phyloP scores from a whole-genome alignment of 176 grass and related monocot species.

The Pontederia crassipes region DNA sequence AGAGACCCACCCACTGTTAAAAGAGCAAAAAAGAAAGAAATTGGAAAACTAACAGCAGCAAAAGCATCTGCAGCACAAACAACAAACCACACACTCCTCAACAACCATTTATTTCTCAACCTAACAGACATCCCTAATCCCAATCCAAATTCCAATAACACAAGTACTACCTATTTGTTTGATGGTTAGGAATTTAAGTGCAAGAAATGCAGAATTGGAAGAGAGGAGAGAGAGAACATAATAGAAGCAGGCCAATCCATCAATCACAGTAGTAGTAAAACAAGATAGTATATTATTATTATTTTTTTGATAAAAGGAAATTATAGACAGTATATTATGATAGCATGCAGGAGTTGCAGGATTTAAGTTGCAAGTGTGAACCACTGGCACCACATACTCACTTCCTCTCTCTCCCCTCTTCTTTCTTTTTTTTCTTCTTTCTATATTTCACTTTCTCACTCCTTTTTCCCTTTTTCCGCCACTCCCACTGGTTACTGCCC shows the following conservation, averaged over 20 bases:
- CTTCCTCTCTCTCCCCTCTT: not conserved
- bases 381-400: too few species aligned
- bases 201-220: slow-evolving; percentile 1
- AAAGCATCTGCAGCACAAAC: too few species aligned
- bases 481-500: not conserved
- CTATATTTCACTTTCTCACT: not conserved
- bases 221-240: not conserved
- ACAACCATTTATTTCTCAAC: not conserved
- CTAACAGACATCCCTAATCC: not conserved
- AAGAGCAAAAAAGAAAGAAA: not conserved
- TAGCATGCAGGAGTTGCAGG: too few species aligned
- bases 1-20: not conserved
- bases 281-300: too few species aligned
- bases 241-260: too few species aligned
- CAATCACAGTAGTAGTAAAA: slow-evolving; percentile 5
- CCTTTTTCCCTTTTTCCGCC: not conserved
- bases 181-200: not conserved
- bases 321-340: too few species aligned
- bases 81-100: not conserved
- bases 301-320: too few species aligned
- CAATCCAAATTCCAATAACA: slow-evolving; percentile 2
- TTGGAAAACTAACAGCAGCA: too few species aligned
- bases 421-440: not conserved
- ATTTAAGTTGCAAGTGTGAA: not conserved
- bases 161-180: not conserved